phyloP scores from a whole-genome alignment of 2,329 filamentous ascomycete species.

The Aphanoascus verrucosus region DNA sequence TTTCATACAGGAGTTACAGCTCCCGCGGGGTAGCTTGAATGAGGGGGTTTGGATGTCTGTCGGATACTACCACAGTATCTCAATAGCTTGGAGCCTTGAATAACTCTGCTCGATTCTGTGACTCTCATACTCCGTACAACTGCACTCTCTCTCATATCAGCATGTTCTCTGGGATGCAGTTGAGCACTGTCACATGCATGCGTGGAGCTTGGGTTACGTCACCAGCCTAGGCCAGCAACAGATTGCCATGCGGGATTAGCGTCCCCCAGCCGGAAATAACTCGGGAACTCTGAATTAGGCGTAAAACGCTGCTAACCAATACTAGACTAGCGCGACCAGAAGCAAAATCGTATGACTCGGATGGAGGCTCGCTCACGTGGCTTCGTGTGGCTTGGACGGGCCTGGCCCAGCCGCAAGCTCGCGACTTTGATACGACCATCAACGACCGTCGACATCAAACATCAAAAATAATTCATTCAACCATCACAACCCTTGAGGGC shows the following conservation, averaged over 20 bases:
- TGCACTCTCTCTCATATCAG: too few relatives aligned
- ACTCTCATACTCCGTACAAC: too few relatives aligned
- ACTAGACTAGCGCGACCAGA: not conserved
- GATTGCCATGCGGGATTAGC: not conserved
- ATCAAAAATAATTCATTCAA: too few relatives aligned
- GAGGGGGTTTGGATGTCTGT: too few relatives aligned
- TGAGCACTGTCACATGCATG: not conserved
- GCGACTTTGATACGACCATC: not conserved
- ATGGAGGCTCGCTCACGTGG: slow-evolving; percentile 1
- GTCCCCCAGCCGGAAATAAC: not conserved
- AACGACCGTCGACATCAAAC: not conserved
- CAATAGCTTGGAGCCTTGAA: too few relatives aligned
- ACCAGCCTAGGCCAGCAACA: not conserved
- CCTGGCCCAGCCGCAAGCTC: not conserved
- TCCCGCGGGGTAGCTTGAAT: too few relatives aligned
- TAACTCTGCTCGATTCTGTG: too few relatives aligned
- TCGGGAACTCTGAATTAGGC: not conserved
- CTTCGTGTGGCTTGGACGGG: slow-evolving; percentile 1
- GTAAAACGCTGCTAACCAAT: not conserved
- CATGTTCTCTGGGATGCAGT: too few relatives aligned
- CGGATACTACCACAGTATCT: too few relatives aligned
- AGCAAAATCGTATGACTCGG: slow-evolving; percentile 9
- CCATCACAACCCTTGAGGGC: too few relatives aligned
- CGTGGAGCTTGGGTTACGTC: not conserved
- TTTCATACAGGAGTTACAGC: too few relatives aligned